Evolutionary conservation across 441 rosid species (phyloP).

Genomic region (Daphne laureola): DNA sequence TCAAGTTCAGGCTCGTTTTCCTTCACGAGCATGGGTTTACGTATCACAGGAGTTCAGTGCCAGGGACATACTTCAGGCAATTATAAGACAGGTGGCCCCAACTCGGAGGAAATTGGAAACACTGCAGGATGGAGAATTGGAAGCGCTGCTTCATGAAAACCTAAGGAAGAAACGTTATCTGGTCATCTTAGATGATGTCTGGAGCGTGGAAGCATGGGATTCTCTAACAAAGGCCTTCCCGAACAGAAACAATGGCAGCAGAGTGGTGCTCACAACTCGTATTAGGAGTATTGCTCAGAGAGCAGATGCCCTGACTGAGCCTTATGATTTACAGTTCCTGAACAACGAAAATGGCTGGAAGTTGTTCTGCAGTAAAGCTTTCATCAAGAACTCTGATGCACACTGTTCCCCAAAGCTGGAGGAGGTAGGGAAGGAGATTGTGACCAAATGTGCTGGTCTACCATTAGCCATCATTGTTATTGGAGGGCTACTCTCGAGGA

Average conservation of each 20-base stretch:
- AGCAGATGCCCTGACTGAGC: conserved; percentile 9
- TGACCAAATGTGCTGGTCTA: conserved; percentile 14
- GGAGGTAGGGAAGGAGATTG: conserved; percentile 10
- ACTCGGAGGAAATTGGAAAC: conserved; percentile 6
- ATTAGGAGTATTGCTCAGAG: conserved; percentile 11
- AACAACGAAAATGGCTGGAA: conserved; percentile 14
- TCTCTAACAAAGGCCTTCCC: conserved; percentile 15
- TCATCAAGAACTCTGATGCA: conserved; percentile 4
- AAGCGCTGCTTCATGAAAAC: conserved; percentile 11
- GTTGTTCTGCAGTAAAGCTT: conserved; percentile 16
- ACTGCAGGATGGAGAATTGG: conserved; percentile 9
- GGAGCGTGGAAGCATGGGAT: conserved; percentile 14
- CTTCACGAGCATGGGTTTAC: conserved; percentile 15
- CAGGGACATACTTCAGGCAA: conserved; percentile 9
- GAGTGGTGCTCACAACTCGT: conserved; percentile 19
- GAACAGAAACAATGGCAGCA: conserved; percentile 12
- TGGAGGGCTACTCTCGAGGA: conserved; percentile 16
- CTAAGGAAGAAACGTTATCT: conserved; percentile 8
- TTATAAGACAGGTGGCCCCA: conserved; percentile 11
- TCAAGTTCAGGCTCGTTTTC: conserved; percentile 9
- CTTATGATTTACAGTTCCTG: conserved; percentile 9
- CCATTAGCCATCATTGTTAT: conserved; percentile 18
- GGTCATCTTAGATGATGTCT: conserved; percentile 17
- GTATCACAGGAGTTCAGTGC: conserved; percentile 10
- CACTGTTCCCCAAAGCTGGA: conserved; percentile 12